Evolutionary conservation across 164 flowering plant genomes (phyloP).

Genomic region (Liriodendron chinense): DNA sequence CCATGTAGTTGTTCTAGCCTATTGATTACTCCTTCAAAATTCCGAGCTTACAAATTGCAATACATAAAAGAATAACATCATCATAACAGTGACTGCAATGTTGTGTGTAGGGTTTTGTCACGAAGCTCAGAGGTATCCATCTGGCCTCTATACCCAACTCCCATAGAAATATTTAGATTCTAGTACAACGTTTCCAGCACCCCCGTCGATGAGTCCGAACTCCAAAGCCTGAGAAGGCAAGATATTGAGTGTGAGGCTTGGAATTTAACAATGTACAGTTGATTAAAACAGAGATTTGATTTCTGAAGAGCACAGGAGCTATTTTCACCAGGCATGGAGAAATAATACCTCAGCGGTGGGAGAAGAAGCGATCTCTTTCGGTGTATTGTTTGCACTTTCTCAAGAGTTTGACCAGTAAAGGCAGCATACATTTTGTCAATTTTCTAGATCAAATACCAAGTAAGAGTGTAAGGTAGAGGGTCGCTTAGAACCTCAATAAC

Average conservation of each 20-base stretch:
- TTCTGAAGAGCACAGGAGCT: not conserved
- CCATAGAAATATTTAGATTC: not conserved
- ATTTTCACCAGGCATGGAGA: too few species aligned
- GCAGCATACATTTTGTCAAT: conserved; percentile 91
- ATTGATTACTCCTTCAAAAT: too few species aligned
- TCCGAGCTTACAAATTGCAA: too few species aligned
- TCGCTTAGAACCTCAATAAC: not conserved
- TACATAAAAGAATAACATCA: too few species aligned
- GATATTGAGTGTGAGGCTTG: not conserved
- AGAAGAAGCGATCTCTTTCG: conserved; percentile 78
- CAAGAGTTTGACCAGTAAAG: conserved; percentile 85
- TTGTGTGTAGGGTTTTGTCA: too few species aligned
- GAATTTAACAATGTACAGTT: not conserved
- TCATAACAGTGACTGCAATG: too few species aligned
- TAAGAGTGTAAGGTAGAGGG: not conserved
- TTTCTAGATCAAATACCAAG: conserved; percentile 59
- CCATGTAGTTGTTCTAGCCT: too few species aligned
- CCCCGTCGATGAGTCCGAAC: conserved; percentile 88
- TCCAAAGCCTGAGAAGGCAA: conserved; percentile 78
- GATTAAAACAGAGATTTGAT: not conserved
- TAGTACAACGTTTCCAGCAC: conserved; percentile 71
- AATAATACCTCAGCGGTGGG: conserved; percentile 79
- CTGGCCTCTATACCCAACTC: too few species aligned
- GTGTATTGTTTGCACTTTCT: conserved; percentile 79
- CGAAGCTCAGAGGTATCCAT: too few species aligned